These are phyloP conservation scores for Penicillium pancosmium DNA, from an alignment of 495 filamentous ascomycete species.

Conservation along the genomic window DNA sequence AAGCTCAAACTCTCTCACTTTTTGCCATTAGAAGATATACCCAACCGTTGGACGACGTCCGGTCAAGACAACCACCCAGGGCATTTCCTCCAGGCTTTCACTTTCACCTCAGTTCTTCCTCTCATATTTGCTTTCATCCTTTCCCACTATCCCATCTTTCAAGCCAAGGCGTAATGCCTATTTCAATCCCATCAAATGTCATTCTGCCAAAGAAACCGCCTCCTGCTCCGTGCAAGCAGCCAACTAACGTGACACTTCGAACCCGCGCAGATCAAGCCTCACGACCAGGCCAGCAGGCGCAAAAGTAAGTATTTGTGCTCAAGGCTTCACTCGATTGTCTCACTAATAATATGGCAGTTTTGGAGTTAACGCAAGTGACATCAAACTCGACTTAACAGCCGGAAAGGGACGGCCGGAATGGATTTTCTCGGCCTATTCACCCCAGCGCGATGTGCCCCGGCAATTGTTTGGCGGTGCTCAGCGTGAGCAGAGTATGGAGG, in stretches of 20 bases:
- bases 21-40: background rate
- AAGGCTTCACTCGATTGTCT: background rate
- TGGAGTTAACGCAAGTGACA: slow-evolving; percentile 54
- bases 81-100: background rate
- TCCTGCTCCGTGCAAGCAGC: background rate
- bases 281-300: slow-evolving; percentile 24
- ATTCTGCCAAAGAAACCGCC: background rate
- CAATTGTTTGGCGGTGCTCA: slow-evolving; percentile 78
- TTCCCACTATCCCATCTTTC: background rate
- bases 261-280: slow-evolving; percentile 19
- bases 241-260: background rate
- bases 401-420: slow-evolving; percentile 69
- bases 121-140: background rate
- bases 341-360: slow-evolving; percentile 41
- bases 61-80: background rate
- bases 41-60: background rate
- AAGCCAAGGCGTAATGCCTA: too few relatives aligned
- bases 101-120: background rate
- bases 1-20: slow-evolving; percentile 19
- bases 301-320: slow-evolving; percentile 29
- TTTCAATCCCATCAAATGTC: background rate
- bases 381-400: slow-evolving; percentile 63
- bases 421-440: slow-evolving; percentile 83
- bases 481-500: slow-evolving; percentile 84
- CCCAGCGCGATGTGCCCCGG: slow-evolving; percentile 68